Base-by-base conservation (phyloP, 75 land plant genomes). In the Pseudotsuga menziesii region DNA sequence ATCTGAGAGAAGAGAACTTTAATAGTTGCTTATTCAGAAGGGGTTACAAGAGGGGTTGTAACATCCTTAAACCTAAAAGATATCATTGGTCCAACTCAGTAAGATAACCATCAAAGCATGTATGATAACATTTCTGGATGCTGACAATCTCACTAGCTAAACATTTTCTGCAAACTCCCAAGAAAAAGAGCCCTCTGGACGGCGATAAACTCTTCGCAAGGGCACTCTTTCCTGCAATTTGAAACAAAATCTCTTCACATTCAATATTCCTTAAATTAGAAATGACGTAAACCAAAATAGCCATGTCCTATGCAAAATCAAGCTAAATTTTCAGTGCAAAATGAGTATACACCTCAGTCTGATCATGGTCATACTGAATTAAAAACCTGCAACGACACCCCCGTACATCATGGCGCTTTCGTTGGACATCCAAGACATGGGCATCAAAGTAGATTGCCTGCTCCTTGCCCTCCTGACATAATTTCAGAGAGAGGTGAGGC, bases 321-420 rank as follows among this genome's bases (percentile, higher is more conserved):
- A 41, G 11, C 72, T 39, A 39, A 3, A 39, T 8, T 69, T 69
- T 36, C 48, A 69, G 11, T n/a, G 44, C 48, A 69, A 11, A 23
- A 41, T 36, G 20, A 23, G 13, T n/a, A n/a, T 69, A 41, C 81
- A 84, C 97, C 97, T 92, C 91, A 25, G 84, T 70, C 70, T 90
- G 82, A 74, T 93, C 97, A 78, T 95, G 92, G 57, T 88, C 83
- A 78, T 95, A 93, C 14, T 85, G 86, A 61, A 95, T 76, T 66
- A 91, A 79, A 76, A 95, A 95, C 32, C 92, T 66, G 79, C 98
- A 95, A 44, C 97, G 83, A 76, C 98, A 95, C 44, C 97, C 98
- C 72, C 97, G 83, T 25, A 91, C 85, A 64, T 95, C 98, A 85
- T 95, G 98, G 74, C 86, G 29, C 73, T 82, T 90, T 78, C 94